phyloP scores from a whole-genome alignment of 2,329 filamentous ascomycete species.

The Penicillium sp. region DNA sequence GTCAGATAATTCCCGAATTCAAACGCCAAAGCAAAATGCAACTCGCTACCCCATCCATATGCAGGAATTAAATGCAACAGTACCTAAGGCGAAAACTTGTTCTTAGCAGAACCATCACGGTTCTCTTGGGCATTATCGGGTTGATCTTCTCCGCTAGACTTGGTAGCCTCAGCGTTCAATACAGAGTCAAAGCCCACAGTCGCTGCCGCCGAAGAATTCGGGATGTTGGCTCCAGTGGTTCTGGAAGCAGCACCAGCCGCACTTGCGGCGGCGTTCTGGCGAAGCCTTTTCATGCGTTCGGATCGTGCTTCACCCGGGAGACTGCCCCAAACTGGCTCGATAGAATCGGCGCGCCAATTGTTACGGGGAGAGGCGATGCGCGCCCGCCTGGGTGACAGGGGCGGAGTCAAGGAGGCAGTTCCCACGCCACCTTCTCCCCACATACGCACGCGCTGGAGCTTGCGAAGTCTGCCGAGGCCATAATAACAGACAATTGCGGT shows the following conservation, averaged over 20 bases:
- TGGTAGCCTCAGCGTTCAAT: conserved; percentile 8
- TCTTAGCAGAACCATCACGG: background rate
- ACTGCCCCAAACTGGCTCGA: conserved; percentile 46
- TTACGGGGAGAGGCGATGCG: conserved; percentile 30
- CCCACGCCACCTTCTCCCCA: conserved; percentile 63
- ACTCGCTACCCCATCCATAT: background rate
- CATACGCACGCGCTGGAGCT: conserved; percentile 89
- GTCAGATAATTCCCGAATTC: background rate
- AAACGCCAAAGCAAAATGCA: conserved; percentile 8
- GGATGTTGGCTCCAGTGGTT: conserved; percentile 8
- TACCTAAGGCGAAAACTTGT: background rate
- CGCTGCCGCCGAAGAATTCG: conserved; percentile 14
- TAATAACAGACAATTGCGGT: conserved; percentile 80
- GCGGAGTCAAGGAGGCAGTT: conserved; percentile 30
- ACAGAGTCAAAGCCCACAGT: conserved; percentile 12
- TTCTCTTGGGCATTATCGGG: background rate
- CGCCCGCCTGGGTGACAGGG: conserved; percentile 29
- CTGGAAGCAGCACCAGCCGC: conserved; percentile 25
- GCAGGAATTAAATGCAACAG: background rate
- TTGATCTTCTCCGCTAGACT: background rate
- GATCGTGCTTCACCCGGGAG: conserved; percentile 44
- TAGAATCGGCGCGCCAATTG: conserved; percentile 50
- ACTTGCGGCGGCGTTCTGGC: conserved; percentile 34
- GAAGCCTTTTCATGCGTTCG: conserved; percentile 42
- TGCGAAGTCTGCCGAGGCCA: conserved; percentile 79